phyloP scores from a whole-genome alignment of 192 early-diverging fungal species.

The Diversispora epigaea region DNA sequence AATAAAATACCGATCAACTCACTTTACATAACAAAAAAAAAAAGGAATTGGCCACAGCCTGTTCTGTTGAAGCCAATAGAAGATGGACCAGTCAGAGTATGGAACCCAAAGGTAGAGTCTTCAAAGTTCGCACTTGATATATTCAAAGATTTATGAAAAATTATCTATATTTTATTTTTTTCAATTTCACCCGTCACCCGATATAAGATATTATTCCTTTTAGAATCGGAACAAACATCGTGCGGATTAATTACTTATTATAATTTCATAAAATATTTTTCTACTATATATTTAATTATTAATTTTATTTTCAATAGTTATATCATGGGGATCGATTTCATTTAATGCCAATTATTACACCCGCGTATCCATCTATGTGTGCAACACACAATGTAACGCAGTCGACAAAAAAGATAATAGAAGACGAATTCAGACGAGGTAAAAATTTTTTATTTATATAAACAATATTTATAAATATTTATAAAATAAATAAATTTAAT shows the following conservation, averaged over 20 bases:
- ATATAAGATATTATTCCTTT: background rate
- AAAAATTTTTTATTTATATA: background rate
- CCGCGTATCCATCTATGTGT: slow-evolving; percentile 98
- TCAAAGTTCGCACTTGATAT: background rate
- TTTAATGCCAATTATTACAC: slow-evolving; percentile 97
- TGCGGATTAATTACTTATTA: no score
- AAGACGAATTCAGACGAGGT: slow-evolving; percentile 76
- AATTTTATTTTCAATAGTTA: no score
- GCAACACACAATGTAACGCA: slow-evolving; percentile 94
- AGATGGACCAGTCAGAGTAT: slow-evolving; percentile 86
- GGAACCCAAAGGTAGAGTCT: slow-evolving; percentile 81
- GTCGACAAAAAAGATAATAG: slow-evolving; percentile 83
- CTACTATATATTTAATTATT: no score
- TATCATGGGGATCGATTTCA: slow-evolving; percentile 80
- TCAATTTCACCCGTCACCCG: background rate
- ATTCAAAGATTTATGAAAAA: no score
- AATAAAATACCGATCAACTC: no score
- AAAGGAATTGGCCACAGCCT: slow-evolving; percentile 85
- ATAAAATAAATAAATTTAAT: no score
- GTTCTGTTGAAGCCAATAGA: slow-evolving; percentile 86
- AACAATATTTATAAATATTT: slow-evolving; percentile 3
- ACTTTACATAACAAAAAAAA: background rate
- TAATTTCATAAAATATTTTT: no score
- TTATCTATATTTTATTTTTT: no score
- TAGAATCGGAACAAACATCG: no score